Conservation (phyloP, 305 asterid species). For the Solanum hybrid region DNA sequence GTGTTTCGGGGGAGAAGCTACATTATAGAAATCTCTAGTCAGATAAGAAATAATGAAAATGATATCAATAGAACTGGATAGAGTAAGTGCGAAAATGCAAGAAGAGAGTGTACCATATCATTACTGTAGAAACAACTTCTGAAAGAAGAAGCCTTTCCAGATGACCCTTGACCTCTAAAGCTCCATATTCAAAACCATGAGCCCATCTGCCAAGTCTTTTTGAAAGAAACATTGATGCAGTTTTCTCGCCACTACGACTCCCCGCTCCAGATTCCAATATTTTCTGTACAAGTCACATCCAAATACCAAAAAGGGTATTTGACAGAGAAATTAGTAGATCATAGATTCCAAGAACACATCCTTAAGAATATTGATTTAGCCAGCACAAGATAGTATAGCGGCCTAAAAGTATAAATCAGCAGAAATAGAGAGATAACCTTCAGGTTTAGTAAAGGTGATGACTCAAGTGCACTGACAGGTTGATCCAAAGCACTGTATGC, state of each 20-base stretch:
- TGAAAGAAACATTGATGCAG: slow-evolving; percentile 69
- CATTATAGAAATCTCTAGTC: slow-evolving; percentile 10
- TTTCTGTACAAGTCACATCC: slow-evolving; percentile 35
- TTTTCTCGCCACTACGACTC: slow-evolving; percentile 50
- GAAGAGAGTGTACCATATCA: slow-evolving; percentile 46
- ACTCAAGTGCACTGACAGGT: slow-evolving; percentile 80
- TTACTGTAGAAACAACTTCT: slow-evolving; percentile 53
- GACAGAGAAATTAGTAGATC: neutral
- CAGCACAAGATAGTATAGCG: neutral
- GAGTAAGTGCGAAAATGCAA: neutral
- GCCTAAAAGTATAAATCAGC: neutral
- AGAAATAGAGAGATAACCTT: slow-evolving; percentile 45
- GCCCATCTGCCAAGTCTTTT: slow-evolving; percentile 49
- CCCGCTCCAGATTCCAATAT: slow-evolving; percentile 78
- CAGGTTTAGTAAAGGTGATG: slow-evolving; percentile 75
- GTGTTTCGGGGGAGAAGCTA: slow-evolving; percentile 39
- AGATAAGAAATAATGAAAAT: slow-evolving; percentile 12
- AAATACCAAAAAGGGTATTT: neutral
- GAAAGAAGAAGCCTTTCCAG: slow-evolving; percentile 57
- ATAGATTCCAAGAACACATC: neutral
- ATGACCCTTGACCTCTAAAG: slow-evolving; percentile 73
- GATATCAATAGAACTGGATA: slow-evolving; percentile 4
- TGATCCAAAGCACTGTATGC: slow-evolving; percentile 97
- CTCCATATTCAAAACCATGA: slow-evolving; percentile 73
- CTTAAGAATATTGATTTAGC: neutral